Base-by-base conservation (phyloP, 768 basidiomycete species). In the Termitomyces sp. region DNA sequence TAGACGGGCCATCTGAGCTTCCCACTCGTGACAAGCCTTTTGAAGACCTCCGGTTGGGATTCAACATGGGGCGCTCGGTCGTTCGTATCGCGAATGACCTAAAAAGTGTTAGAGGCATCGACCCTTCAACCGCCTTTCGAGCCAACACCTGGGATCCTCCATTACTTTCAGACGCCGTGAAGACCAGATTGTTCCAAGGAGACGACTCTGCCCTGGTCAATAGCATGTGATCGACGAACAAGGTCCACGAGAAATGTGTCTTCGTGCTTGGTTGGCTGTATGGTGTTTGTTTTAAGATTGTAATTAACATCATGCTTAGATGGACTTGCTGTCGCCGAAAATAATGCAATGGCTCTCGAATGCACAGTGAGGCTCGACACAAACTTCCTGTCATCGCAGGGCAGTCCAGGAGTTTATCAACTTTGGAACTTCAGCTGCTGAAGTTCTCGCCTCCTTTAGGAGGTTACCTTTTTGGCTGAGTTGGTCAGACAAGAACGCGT, bases 261-360 rank as follows among this genome's bases (percentile, higher is more conserved):
- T 77, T 41, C 72, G 74, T 50, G 76, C 76, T 6, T 78, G 76
- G 76, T 59, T 78, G 8, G 71, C 74, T 26, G 74, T 69, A n/a
- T 67, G 67, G 77, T 72, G 50, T 50, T 66, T 65, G 32, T 16
- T 55, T 41, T 10, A 30, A 2, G 5, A 30, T 30, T 30, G n/a
- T n/a, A n/a, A n/a, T n/a, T n/a, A n/a, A n/a, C n/a, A n/a, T n/a
- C n/a, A n/a, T n/a, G n/a, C n/a, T n/a, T n/a, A n/a, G n/a, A n/a
- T n/a, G n/a, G n/a, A n/a, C n/a, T n/a, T n/a, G n/a, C n/a, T n/a
- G n/a, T n/a, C n/a, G n/a, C n/a, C n/a, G n/a, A n/a, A n/a, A n/a
- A n/a, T n/a, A n/a, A n/a, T n/a, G n/a, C n/a, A n/a, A n/a, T n/a
- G n/a, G n/a, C n/a, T n/a, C n/a, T n/a, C n/a, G n/a, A n/a, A n/a